A percentile compares a stretch with the other conserved stretches of the same genome.
Conservation (phyloP, 108 stramenopile genomes). For the Fragilaria radians region DNA sequence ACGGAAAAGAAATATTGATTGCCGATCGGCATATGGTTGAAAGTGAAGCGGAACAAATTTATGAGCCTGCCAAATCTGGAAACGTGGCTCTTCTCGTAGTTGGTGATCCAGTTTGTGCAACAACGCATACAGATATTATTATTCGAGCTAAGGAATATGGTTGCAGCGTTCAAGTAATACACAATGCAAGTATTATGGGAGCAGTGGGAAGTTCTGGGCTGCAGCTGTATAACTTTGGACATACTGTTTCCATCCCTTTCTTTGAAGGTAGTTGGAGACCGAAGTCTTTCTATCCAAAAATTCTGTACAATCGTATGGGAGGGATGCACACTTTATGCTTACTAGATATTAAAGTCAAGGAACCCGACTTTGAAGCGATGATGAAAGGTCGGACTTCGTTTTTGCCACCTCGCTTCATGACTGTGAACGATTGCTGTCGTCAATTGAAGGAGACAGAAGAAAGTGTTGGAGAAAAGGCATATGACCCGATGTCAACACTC, state of each 20-base stretch:
- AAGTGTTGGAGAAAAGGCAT: slow-evolving; percentile 48
- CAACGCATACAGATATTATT: slow-evolving; percentile 96
- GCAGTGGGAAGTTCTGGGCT: slow-evolving; percentile 95
- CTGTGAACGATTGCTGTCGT: slow-evolving; percentile 82
- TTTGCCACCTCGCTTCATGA: slow-evolving; percentile 98
- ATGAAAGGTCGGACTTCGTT: slow-evolving; percentile 79
- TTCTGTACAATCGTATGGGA: slow-evolving; percentile 87
- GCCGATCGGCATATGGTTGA: slow-evolving; percentile 95
- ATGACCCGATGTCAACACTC: slow-evolving; percentile 53
- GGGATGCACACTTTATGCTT: slow-evolving; percentile 99
- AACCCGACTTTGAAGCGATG: slow-evolving; percentile 98
- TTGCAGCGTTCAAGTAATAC: slow-evolving; percentile 87
- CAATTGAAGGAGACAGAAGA: slow-evolving; percentile 91
- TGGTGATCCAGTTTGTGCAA: slow-evolving; percentile 97
- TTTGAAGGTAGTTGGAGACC: slow-evolving; percentile 96
- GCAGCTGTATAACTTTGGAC: slow-evolving; percentile 97
- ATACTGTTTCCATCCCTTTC: slow-evolving; percentile 96
- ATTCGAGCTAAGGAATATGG: slow-evolving; percentile 74
- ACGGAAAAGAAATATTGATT: slow-evolving; percentile 77
- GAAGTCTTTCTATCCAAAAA: slow-evolving; percentile 92
- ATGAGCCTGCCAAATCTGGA: slow-evolving; percentile 59
- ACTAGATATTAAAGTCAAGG: slow-evolving; percentile 96
- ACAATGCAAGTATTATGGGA: slow-evolving; percentile 99
- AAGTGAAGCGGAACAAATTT: slow-evolving; percentile 91
- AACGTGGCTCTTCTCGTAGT: slow-evolving; percentile 96